Percentiles rank a stretch among this genome's conserved stretches.
Evolutionary conservation across 2,329 filamentous ascomycete genomes (phyloP).

Genomic region (Niveomyces coronatus): DNA sequence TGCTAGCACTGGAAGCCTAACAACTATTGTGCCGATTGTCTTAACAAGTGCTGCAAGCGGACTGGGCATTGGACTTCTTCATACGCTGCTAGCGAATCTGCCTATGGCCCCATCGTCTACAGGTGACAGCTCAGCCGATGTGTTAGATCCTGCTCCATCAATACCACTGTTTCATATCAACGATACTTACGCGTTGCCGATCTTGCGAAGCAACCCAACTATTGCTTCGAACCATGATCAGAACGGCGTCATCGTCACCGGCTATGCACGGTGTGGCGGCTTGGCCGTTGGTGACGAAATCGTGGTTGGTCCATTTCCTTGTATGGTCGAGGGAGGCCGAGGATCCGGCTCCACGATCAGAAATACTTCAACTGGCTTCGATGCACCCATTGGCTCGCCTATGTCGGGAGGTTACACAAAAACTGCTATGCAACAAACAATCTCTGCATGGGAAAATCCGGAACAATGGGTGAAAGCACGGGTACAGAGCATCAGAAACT

Average conservation of each 20-base stretch:
- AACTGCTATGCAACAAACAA: slow-evolving; percentile 40
- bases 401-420: slow-evolving; percentile 43
- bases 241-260: slow-evolving; percentile 67
- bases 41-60: slow-evolving; percentile 82
- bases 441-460: slow-evolving; percentile 40
- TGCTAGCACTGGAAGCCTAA: too few species aligned
- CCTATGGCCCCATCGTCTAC: slow-evolving; percentile 54
- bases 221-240: slow-evolving; percentile 20
- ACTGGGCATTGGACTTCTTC: slow-evolving; percentile 67
- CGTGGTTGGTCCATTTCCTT: slow-evolving; percentile 66
- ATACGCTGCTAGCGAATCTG: slow-evolving; percentile 68
- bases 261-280: slow-evolving; percentile 69
- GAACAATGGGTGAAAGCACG: slow-evolving; percentile 72
- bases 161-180: slow-evolving; percentile 76
- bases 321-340: slow-evolving; percentile 39
- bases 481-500: slow-evolving; percentile 77
- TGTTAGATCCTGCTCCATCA: slow-evolving; percentile 49
- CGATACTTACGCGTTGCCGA: slow-evolving; percentile 71
- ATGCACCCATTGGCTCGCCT: slow-evolving; percentile 41
- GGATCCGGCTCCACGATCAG: slow-evolving; percentile 30
- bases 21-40: slow-evolving; percentile 65
- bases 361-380: slow-evolving; percentile 37
- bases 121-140: slow-evolving; percentile 42
- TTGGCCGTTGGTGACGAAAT: slow-evolving; percentile 70
- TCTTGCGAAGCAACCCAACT: slow-evolving; percentile 35